Percentiles rank a stretch among this genome's conserved stretches.
Evolutionary conservation across 106 monocot species (phyloP).

Genomic region (Triglochin maritima): DNA sequence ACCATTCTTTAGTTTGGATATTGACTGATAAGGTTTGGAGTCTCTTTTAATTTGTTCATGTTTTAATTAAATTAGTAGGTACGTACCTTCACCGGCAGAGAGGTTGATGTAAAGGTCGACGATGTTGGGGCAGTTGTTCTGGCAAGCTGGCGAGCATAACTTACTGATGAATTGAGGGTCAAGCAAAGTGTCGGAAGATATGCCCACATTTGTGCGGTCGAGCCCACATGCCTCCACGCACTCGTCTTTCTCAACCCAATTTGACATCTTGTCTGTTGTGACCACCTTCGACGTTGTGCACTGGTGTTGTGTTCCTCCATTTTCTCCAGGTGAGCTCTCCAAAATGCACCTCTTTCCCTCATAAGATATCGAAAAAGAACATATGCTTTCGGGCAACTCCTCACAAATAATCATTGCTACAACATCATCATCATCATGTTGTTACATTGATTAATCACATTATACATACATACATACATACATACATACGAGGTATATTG

Average conservation of each 20-base stretch:
- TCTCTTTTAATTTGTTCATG: too few species aligned
- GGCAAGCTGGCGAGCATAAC: constrained; percentile 15
- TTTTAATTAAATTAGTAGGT: too few species aligned
- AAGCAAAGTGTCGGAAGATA: constrained; percentile 11
- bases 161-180: constrained; percentile 9
- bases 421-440: background rate
- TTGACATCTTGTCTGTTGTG: constrained; percentile 27
- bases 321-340: constrained; percentile 32
- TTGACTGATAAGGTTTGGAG: background rate
- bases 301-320: constrained; percentile 31
- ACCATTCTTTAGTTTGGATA: background rate
- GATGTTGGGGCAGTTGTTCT: constrained; percentile 19
- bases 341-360: constrained; percentile 54
- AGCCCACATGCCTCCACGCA: constrained; percentile 16
- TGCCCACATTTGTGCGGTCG: constrained; percentile 13
- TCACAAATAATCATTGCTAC: constrained; percentile 46
- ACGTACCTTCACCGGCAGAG: constrained; percentile 19
- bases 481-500: background rate
- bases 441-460: background rate
- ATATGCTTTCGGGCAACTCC: constrained; percentile 50
- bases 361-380: constrained; percentile 66
- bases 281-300: constrained; percentile 57
- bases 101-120: constrained; percentile 6
- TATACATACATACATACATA: background rate
- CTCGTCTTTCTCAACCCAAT: constrained; percentile 58